Conservation (phyloP, 345 rosid species). For the Corchorus olitorius region DNA sequence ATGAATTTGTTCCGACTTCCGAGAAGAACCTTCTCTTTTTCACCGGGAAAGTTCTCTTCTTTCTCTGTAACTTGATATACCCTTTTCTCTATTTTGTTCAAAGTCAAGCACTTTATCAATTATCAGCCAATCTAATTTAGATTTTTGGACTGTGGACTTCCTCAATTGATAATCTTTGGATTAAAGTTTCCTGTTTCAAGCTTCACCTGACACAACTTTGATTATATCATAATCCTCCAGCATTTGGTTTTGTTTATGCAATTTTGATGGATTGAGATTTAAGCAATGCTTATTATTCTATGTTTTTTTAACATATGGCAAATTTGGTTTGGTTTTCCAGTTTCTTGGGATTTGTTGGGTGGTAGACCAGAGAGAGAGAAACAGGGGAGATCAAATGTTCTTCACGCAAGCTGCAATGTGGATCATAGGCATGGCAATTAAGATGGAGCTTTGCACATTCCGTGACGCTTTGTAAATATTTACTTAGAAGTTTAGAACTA, state of each 20-base stretch:
- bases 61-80: neutral
- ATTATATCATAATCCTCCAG: neutral
- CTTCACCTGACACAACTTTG: neutral
- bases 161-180: neutral
- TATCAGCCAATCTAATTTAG: neutral
- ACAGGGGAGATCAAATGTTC: slow-evolving; percentile 8
- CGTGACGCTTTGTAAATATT: slow-evolving; percentile 19
- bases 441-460: slow-evolving; percentile 10
- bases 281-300: neutral
- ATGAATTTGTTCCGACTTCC: neutral
- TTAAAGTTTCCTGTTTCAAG: neutral
- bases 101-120: neutral
- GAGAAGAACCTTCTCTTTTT: neutral
- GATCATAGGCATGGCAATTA: neutral
- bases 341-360: slow-evolving; percentile 62
- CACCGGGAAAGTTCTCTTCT: neutral
- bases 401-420: slow-evolving; percentile 10
- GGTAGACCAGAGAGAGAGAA: slow-evolving; percentile 31
- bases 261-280: neutral
- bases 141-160: neutral
- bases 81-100: neutral
- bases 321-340: slow-evolving; percentile 33
- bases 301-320: neutral
- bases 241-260: neutral
- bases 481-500: neutral